Base-by-base conservation (phyloP, 2,329 filamentous ascomycete genomes). In the Monosporascus sp. region DNA sequence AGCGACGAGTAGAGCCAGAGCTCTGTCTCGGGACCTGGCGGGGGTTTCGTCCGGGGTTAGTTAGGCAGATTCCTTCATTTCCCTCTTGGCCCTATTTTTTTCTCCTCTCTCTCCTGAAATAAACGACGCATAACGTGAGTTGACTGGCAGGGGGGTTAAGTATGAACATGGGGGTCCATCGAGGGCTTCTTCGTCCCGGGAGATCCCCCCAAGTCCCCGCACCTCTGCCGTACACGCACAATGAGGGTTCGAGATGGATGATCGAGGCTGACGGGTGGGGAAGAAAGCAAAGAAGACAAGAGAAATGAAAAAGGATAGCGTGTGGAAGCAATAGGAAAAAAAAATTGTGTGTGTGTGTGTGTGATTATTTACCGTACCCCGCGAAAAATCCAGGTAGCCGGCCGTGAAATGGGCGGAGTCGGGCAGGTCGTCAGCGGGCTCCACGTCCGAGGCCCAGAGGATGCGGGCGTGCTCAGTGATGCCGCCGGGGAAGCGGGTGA, bases 341-440 rank as follows among this genome's bases (percentile, higher is more conserved):
- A n/a, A n/a, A n/a, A n/a, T n/a, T n/a, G n/a, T n/a, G n/a, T n/a
- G n/a, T n/a, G n/a, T n/a, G n/a, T n/a, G 8, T 3, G 27, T 22
- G 8, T 27, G 11, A 44, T 14, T 11, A 44, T 14, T 25, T 24
- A 20, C 5, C 20, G 8, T 44, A 46, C 42, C 74, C 51, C 74
- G 74, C 4, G 78, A 78, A 20, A 84, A 73, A 65, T 89, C 85
- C 6, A 86, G 63, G 62, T 84, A 87, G 0, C 80, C 81, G 1
- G 78, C 79, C 1, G 78, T 75, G 62, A 87, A 84, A 14, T 65
- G 47, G 25, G 24, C 18, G 36, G 39, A 24, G 8, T 18, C 11
- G 18, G 39, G 39, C 39, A 42, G 39, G 17, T 54, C 48, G 20
- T 31, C 41, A 36, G 37, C 24, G 34, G 42, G 34, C 8, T 65